Evolutionary conservation across 2,329 filamentous ascomycete species (phyloP).

Genomic region (Atkinsonella hypoxylon): DNA sequence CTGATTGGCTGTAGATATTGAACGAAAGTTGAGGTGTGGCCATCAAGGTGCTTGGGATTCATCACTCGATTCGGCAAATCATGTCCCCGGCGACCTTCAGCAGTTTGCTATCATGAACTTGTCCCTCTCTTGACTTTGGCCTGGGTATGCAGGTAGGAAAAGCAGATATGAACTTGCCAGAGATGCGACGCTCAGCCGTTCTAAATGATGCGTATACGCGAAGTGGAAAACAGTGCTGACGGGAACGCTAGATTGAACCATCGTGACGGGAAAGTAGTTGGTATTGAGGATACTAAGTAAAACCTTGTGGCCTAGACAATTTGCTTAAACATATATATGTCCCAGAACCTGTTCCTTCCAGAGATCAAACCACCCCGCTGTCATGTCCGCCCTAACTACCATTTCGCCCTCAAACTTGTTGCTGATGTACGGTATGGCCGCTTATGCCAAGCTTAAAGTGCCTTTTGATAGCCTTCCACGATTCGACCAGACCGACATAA

Average conservation of each 20-base stretch:
- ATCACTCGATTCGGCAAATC: neutral
- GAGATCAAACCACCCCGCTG: neutral
- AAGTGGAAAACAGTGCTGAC: too few relatives aligned
- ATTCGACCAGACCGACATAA: constrained; percentile 53
- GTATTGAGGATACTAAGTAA: constrained; percentile 17
- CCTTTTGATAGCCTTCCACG: constrained; percentile 59
- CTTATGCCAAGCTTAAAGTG: constrained; percentile 25
- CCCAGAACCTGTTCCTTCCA: constrained; percentile 19
- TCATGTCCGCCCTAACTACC: neutral
- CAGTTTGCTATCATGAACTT: too few relatives aligned
- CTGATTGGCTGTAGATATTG: too few relatives aligned
- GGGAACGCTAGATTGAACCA: too few relatives aligned
- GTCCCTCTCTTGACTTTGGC: too few relatives aligned
- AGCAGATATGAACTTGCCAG: too few relatives aligned
- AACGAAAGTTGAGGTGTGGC: too few relatives aligned
- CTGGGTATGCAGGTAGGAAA: too few relatives aligned
- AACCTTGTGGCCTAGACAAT: constrained; percentile 16
- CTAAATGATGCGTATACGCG: too few relatives aligned
- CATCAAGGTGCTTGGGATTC: constrained; percentile 1
- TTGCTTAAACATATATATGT: constrained; percentile 13
- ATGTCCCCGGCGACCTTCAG: too few relatives aligned
- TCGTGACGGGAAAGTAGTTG: constrained; percentile 16
- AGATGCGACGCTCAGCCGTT: too few relatives aligned
- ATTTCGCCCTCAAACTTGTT: constrained; percentile 1
- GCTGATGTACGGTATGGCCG: constrained; percentile 5